A percentile compares a stretch with the other conserved stretches of the same genome.
phyloP scores from a whole-genome alignment of 2,329 filamentous ascomycete genomes.

The Septoria petroselini region DNA sequence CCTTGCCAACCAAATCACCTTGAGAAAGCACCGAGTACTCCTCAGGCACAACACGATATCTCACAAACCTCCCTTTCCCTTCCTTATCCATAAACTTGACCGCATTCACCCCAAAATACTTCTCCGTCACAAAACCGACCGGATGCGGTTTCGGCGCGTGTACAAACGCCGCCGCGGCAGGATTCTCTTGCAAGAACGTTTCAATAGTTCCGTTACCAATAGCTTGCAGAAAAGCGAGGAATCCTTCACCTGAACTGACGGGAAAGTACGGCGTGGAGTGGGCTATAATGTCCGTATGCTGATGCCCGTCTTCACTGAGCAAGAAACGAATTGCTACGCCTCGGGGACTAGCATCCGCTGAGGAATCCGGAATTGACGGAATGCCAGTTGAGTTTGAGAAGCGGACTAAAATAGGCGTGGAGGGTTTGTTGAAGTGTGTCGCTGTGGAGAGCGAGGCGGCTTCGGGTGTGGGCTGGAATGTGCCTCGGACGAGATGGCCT shows the following conservation, averaged over 20 bases:
- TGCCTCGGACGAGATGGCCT: slow-evolving; percentile 52
- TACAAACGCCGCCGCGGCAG: slow-evolving; percentile 50
- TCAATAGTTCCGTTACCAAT: slow-evolving; percentile 41
- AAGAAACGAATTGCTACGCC: slow-evolving; percentile 52
- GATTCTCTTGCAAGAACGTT: slow-evolving; percentile 47
- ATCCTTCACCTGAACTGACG: slow-evolving; percentile 51
- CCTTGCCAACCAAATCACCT: slow-evolving; percentile 41
- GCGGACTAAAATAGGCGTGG: slow-evolving; percentile 29
- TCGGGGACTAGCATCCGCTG: slow-evolving; percentile 33
- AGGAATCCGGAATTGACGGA: slow-evolving; percentile 31
- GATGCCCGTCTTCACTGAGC: slow-evolving; percentile 40
- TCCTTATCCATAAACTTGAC: slow-evolving; percentile 46
- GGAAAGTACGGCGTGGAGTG: slow-evolving; percentile 56
- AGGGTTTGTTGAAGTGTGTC: slow-evolving; percentile 27
- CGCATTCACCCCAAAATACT: slow-evolving; percentile 51
- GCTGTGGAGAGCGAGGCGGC: slow-evolving; percentile 43
- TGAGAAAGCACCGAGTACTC: slow-evolving; percentile 41
- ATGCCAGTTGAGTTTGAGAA: slow-evolving; percentile 33
- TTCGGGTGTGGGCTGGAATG: slow-evolving; percentile 49
- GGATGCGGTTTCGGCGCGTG: slow-evolving; percentile 51
- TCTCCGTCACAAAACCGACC: slow-evolving; percentile 48
- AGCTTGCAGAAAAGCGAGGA: slow-evolving; percentile 50
- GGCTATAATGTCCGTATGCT: slow-evolving; percentile 57
- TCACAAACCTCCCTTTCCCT: slow-evolving; percentile 47
- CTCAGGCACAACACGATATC: slow-evolving; percentile 51